These are phyloP conservation scores for Magnolia changhungtana DNA, from an alignment of 164 flowering plant genomes.

Conservation along the genomic window DNA sequence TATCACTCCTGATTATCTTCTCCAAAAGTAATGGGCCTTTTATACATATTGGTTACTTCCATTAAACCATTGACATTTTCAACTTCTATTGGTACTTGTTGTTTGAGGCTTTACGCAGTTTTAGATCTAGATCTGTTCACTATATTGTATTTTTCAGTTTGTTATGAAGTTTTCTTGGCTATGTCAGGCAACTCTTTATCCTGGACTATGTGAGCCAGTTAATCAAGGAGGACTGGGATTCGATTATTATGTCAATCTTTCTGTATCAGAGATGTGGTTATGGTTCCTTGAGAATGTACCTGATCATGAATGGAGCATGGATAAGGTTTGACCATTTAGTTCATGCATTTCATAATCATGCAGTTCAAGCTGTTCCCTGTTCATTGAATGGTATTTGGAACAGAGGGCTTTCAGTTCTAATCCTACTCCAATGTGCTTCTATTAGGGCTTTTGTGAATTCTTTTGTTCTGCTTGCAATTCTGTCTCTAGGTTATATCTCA, in stretches of 20 bases:
- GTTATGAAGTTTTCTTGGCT: not conserved
- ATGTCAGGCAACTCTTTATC: slow-evolving; percentile 74
- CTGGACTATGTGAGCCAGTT: slow-evolving; percentile 89
- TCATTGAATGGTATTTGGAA: not conserved
- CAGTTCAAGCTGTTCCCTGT: not conserved
- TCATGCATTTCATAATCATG: not conserved
- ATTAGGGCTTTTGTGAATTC: not conserved
- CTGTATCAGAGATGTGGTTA: slow-evolving; percentile 86
- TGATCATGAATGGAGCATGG: slow-evolving; percentile 91
- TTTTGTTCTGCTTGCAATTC: not conserved
- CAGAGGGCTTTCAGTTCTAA: not conserved
- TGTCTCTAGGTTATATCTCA: not conserved
- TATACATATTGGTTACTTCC: not conserved
- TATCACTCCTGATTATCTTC: not conserved
- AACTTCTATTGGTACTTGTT: not conserved
- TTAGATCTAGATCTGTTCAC: not conserved
- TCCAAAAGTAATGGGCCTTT: not conserved
- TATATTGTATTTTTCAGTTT: not conserved
- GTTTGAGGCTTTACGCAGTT: not conserved
- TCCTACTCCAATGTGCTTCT: not conserved
- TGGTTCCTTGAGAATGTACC: slow-evolving; percentile 68
- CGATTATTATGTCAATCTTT: slow-evolving; percentile 82
- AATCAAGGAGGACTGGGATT: slow-evolving; percentile 97
- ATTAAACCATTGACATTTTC: not conserved
- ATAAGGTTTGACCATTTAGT: slow-evolving; percentile 48